phyloP scores from a whole-genome alignment of 352 stramenopile genomes.

The Halophytophthora polymorphica region DNA sequence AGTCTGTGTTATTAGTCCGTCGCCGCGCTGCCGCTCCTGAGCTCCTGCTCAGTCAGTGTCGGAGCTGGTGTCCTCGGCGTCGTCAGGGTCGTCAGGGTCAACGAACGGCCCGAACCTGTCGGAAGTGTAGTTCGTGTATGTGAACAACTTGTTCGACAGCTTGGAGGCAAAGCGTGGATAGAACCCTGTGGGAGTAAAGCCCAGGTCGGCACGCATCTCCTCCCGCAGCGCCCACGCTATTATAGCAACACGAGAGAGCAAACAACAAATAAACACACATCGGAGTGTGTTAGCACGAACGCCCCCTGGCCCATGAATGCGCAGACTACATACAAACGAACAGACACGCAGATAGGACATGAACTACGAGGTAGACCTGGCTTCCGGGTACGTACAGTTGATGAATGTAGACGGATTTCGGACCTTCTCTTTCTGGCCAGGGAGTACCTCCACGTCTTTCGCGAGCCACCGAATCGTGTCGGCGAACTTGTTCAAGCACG shows the following conservation, averaged over 20 bases:
- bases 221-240: constrained; percentile 38
- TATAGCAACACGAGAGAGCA: constrained; percentile 2
- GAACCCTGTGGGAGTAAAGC: constrained; percentile 45
- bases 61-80: not conserved
- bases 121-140: constrained; percentile 55
- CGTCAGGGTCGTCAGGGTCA: constrained; percentile 21
- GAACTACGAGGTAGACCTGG: too few relatives aligned
- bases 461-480: constrained; percentile 45
- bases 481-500: constrained; percentile 50
- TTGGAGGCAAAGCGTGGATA: constrained; percentile 53
- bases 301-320: too few relatives aligned
- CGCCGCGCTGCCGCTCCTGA: not conserved
- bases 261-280: not conserved
- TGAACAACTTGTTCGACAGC: constrained; percentile 48
- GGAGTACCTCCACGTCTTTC: constrained; percentile 25
- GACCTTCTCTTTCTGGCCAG: constrained; percentile 34
- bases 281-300: too few relatives aligned
- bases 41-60: constrained; percentile 1
- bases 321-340: too few relatives aligned
- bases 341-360: too few relatives aligned
- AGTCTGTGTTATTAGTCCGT: not conserved
- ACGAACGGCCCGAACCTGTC: constrained; percentile 35
- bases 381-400: constrained; percentile 42
- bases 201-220: constrained; percentile 39
- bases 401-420: constrained; percentile 44